phyloP scores from a whole-genome alignment of 2,329 filamentous ascomycete genomes.

The Cercospora sp. region DNA sequence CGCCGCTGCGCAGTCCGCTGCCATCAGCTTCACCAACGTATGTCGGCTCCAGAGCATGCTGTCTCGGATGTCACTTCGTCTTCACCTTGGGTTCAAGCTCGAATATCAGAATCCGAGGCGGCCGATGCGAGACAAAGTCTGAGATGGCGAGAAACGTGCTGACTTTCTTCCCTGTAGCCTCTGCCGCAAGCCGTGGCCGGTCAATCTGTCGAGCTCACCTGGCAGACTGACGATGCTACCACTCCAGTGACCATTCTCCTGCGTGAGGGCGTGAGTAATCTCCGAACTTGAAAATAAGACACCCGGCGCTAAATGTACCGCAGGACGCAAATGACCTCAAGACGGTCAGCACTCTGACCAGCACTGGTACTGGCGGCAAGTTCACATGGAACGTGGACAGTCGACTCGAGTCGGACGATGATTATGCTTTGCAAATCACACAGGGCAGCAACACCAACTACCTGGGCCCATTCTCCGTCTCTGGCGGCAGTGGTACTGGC shows the following conservation, averaged over 20 bases:
- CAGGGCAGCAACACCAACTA: conserved; percentile 58
- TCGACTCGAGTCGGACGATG: conserved; percentile 44
- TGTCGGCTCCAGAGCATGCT: neutral
- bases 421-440: conserved; percentile 62
- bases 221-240: conserved; percentile 30
- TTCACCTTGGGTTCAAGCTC: neutral
- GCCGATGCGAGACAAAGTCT: neutral
- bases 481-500: conserved; percentile 35
- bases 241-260: conserved; percentile 57
- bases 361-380: conserved; percentile 26
- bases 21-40: conserved; percentile 55
- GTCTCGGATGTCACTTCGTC: neutral
- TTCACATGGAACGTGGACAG: conserved; percentile 53
- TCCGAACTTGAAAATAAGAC: neutral
- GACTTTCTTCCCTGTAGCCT: neutral
- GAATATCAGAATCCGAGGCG: neutral
- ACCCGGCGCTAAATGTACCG: neutral
- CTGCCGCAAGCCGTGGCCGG: conserved; percentile 52
- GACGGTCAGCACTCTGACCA: conserved; percentile 45
- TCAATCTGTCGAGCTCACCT: conserved; percentile 37
- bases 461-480: conserved; percentile 53
- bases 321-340: conserved; percentile 47
- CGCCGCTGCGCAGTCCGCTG: conserved; percentile 49
- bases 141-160: neutral
- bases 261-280: conserved; percentile 48